phyloP scores from a whole-genome alignment of 805 yeast species.

The Candida morakotiae region DNA sequence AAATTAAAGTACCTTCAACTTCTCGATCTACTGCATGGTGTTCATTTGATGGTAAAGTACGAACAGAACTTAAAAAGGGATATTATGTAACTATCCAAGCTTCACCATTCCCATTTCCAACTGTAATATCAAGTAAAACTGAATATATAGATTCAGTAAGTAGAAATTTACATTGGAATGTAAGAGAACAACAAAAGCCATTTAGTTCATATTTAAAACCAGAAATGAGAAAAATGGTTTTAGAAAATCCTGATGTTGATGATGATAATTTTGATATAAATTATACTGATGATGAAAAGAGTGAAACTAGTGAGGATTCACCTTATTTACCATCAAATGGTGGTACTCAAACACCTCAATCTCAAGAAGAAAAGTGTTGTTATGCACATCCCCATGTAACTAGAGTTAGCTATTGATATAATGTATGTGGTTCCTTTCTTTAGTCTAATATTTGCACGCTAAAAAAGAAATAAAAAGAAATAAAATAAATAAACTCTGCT shows the following conservation, averaged over 20 bases:
- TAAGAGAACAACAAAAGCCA: conserved; percentile 81
- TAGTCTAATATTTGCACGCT: too few species aligned
- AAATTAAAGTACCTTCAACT: conserved; percentile 71
- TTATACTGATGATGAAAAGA: conserved; percentile 19
- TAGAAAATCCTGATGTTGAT: conserved; percentile 6
- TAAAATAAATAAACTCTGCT: conserved; percentile 1
- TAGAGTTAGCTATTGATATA: conserved; percentile 14
- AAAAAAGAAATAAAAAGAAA: conserved; percentile 3
- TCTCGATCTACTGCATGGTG: conserved; percentile 95
- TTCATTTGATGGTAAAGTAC: conserved; percentile 87
- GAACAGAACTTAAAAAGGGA: conserved; percentile 78
- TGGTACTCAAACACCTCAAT: conserved; percentile 30
- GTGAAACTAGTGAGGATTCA: conserved; percentile 15
- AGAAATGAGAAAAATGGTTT: conserved; percentile 5
- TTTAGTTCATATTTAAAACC: conserved; percentile 30
- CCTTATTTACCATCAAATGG: conserved; percentile 28
- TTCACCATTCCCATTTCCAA: conserved; percentile 90
- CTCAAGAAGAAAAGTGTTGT: conserved; percentile 34
- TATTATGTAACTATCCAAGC: conserved; percentile 84
- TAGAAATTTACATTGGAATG: conserved; percentile 90
- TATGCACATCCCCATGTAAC: conserved; percentile 45
- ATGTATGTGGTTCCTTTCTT: too few species aligned
- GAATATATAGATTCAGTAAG: conserved; percentile 84
- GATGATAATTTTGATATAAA: conserved; percentile 34
- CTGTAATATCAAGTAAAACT: conserved; percentile 68